A percentile compares a stretch with the other conserved stretches of the same genome.
Evolutionary conservation across 2,329 filamentous ascomycete species (phyloP).

Genomic region (Bipolaris victoriae): DNA sequence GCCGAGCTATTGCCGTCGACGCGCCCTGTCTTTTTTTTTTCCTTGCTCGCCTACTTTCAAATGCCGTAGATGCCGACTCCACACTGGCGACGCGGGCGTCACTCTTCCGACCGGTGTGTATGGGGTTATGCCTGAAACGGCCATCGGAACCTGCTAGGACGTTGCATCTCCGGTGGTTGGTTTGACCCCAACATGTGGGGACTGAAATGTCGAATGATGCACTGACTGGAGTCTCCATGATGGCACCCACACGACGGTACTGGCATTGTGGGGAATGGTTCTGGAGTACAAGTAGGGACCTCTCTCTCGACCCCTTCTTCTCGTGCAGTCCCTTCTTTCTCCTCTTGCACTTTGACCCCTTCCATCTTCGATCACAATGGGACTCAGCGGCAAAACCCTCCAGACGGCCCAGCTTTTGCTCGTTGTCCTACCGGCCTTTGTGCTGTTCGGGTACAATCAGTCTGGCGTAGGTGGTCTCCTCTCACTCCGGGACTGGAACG

Average conservation of each 20-base stretch:
- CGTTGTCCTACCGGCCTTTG: conserved; percentile 52
- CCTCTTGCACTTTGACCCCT: conserved; percentile 1
- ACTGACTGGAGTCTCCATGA: conserved; percentile 8
- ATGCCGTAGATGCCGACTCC: conserved; percentile 17
- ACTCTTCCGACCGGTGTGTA: conserved; percentile 4
- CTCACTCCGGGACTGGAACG: conserved; percentile 48
- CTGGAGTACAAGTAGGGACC: conserved; percentile 26
- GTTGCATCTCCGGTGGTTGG: conserved; percentile 8
- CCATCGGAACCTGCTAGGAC: conserved; percentile 1
- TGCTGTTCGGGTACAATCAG: conserved; percentile 61
- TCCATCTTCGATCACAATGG: conserved; percentile 17
- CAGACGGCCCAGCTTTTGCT: conserved; percentile 44
- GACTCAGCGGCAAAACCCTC: conserved; percentile 34
- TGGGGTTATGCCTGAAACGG: conserved; percentile 6
- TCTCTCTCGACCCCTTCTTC: conserved; percentile 5
- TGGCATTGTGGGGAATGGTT: conserved; percentile 30
- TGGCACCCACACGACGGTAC: conserved; percentile 22
- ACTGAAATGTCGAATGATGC: conserved; percentile 7
- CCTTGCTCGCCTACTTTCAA: conserved; percentile 10
- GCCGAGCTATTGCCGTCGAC: conserved; percentile 18
- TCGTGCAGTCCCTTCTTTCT: conserved; percentile 14
- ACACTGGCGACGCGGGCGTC: conserved; percentile 19
- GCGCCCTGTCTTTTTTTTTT: conserved; percentile 4
- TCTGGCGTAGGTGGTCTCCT: conserved; percentile 58
- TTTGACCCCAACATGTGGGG: conserved; percentile 22